Percentiles rank a stretch among this genome's conserved stretches.
Evolutionary conservation across 257 asterid species (phyloP).

Genomic region (Capsicum chinense): DNA sequence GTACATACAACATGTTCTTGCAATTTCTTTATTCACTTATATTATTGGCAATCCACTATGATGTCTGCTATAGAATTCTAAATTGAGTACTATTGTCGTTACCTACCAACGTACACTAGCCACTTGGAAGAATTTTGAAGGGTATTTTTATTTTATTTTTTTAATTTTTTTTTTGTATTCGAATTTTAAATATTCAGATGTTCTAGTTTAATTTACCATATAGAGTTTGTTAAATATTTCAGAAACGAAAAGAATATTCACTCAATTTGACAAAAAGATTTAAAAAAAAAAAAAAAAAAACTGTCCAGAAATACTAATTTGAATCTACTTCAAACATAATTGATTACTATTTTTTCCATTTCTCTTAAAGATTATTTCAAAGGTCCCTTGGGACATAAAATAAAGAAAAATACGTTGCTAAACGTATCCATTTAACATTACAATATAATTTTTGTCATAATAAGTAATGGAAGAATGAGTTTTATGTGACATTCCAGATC

Average conservation of each 20-base stretch:
- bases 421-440: not conserved
- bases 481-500: not conserved
- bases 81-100: not conserved
- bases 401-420: not conserved
- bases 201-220: too few species aligned
- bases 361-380: not conserved
- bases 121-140: not conserved
- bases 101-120: conserved; percentile 20
- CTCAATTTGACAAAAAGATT: not conserved
- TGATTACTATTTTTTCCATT: not conserved
- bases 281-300: not conserved
- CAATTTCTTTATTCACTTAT: not conserved
- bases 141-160: not conserved
- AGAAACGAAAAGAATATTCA: too few species aligned
- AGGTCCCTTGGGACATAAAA: not conserved
- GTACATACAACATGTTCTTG: not conserved
- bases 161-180: too few species aligned
- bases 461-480: not conserved
- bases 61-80: not conserved
- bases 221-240: not conserved
- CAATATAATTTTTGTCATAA: not conserved
- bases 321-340: not conserved
- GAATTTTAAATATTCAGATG: too few species aligned
- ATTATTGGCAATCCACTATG: not conserved
- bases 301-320: not conserved